These are phyloP conservation scores for Silene vulgaris DNA, from an alignment of 179 eudicot genomes.

Conservation along the genomic window DNA sequence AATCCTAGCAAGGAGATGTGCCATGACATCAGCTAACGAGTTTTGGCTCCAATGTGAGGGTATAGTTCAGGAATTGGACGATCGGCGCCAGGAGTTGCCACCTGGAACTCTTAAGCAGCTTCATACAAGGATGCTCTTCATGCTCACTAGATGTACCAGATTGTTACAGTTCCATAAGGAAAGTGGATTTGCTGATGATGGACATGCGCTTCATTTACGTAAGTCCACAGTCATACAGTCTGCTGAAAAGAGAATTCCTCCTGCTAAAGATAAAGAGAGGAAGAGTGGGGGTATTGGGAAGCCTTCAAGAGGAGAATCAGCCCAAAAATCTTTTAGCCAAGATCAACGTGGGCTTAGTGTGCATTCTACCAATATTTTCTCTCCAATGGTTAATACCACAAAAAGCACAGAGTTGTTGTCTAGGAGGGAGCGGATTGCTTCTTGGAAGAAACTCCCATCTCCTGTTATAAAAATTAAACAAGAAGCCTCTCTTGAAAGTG, in stretches of 20 bases:
- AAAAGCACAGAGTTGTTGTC: conserved; percentile 49
- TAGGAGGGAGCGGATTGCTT: conserved; percentile 69
- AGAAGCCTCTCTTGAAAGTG: conserved; percentile 44
- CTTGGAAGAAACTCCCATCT: conserved; percentile 92
- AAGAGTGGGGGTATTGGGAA: conserved; percentile 37
- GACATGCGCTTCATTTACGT: conserved; percentile 61
- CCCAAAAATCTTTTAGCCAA: conserved; percentile 65
- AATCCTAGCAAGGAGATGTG: conserved; percentile 83
- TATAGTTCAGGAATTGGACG: conserved; percentile 98
- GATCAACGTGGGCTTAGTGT: conserved; percentile 49
- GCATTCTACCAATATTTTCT: conserved; percentile 35
- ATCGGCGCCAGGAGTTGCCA: conserved; percentile 94
- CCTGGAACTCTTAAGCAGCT: conserved; percentile 86
- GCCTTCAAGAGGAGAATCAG: conserved; percentile 40
- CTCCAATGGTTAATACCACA: conserved; percentile 36
- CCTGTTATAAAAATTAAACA: conserved; percentile 54
- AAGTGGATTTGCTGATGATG: conserved; percentile 91
- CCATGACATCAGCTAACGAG: conserved; percentile 86
- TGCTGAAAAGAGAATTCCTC: conserved; percentile 50
- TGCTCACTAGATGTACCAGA: conserved; percentile 93
- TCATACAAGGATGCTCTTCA: conserved; percentile 97
- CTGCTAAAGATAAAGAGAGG: conserved; percentile 34
- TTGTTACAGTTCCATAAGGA: conserved; percentile 98
- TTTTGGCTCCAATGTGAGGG: conserved; percentile 99
- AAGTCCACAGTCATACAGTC: conserved; percentile 61